These are phyloP conservation scores for Pythium biforme DNA, from an alignment of 352 stramenopile species.

Conservation along the genomic window DNA sequence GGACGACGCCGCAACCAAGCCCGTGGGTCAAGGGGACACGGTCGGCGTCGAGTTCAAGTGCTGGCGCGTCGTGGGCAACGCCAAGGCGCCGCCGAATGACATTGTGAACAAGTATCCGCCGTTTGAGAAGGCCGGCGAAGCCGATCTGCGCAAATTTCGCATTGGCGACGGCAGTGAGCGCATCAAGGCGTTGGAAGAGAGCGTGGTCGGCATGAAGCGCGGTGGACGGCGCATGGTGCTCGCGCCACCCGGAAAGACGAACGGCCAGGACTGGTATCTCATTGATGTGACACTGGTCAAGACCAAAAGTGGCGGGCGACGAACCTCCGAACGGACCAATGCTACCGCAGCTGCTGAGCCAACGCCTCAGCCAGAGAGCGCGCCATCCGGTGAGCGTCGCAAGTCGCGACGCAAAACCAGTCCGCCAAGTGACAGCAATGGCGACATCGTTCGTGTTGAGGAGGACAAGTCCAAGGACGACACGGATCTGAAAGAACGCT, in stretches of 20 bases:
- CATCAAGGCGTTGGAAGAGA: constrained; percentile 88
- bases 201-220: constrained; percentile 88
- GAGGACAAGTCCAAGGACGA: constrained; percentile 48
- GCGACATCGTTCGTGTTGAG: constrained; percentile 52
- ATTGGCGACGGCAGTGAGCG: constrained; percentile 75
- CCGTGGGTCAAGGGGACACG: constrained; percentile 53
- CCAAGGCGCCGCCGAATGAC: constrained; percentile 47
- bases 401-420: constrained; percentile 18
- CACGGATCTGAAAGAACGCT: constrained; percentile 52
- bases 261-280: constrained; percentile 80
- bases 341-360: constrained; percentile 16
- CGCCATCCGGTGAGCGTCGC: constrained; percentile 3
- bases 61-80: constrained; percentile 77
- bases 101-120: constrained; percentile 77
- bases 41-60: constrained; percentile 68
- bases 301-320: constrained; percentile 50
- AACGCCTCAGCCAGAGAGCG: background rate
- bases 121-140: constrained; percentile 59
- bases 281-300: constrained; percentile 77
- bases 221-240: constrained; percentile 87
- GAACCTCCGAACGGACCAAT: constrained; percentile 29
- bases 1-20: constrained; percentile 21
- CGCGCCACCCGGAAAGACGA: constrained; percentile 76
- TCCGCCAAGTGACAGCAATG: constrained; percentile 22
- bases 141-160: constrained; percentile 66